These are phyloP conservation scores for Mycocentrospora acerina DNA, from an alignment of 2,329 filamentous ascomycete genomes.

Conservation along the genomic window DNA sequence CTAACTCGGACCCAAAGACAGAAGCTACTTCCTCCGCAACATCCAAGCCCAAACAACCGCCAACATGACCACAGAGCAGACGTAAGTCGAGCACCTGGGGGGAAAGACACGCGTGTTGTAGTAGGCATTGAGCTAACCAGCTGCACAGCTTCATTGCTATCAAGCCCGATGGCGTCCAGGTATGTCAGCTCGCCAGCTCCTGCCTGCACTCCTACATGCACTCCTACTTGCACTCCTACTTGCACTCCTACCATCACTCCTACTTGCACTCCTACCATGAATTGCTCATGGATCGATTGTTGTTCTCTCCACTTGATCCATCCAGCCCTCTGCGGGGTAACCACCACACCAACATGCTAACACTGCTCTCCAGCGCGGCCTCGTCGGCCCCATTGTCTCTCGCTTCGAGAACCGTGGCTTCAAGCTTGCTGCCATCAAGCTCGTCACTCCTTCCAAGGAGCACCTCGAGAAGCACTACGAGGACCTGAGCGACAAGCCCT, in stretches of 20 bases:
- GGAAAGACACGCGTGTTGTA: too few relatives aligned
- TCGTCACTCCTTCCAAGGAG: slow-evolving; percentile 81
- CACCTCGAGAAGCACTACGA: slow-evolving; percentile 98
- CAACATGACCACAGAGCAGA: slow-evolving; percentile 74
- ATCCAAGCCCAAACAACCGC: slow-evolving; percentile 35
- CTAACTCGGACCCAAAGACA: slow-evolving; percentile 52
- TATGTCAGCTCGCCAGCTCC: slow-evolving; percentile 48
- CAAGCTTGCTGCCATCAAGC: slow-evolving; percentile 99
- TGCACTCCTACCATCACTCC: too few relatives aligned
- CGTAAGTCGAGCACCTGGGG: slow-evolving; percentile 60
- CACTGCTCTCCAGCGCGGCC: slow-evolving; percentile 70
- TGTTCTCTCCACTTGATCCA: background rate
- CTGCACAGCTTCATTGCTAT: slow-evolving; percentile 92
- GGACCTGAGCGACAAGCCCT: slow-evolving; percentile 90
- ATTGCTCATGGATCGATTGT: too few relatives aligned
- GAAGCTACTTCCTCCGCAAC: slow-evolving; percentile 40
- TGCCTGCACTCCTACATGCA: background rate
- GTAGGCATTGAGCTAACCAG: slow-evolving; percentile 27
- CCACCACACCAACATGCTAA: slow-evolving; percentile 8
- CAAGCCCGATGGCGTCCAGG: slow-evolving; percentile 99
- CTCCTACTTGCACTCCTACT: too few relatives aligned
- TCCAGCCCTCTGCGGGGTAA: background rate
- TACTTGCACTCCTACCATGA: too few relatives aligned
- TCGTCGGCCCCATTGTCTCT: slow-evolving; percentile 94
- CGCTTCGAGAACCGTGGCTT: slow-evolving; percentile 98